These are phyloP conservation scores for Eimeria zaria DNA, from an alignment of 169 alveolate species.

Conservation along the genomic window DNA sequence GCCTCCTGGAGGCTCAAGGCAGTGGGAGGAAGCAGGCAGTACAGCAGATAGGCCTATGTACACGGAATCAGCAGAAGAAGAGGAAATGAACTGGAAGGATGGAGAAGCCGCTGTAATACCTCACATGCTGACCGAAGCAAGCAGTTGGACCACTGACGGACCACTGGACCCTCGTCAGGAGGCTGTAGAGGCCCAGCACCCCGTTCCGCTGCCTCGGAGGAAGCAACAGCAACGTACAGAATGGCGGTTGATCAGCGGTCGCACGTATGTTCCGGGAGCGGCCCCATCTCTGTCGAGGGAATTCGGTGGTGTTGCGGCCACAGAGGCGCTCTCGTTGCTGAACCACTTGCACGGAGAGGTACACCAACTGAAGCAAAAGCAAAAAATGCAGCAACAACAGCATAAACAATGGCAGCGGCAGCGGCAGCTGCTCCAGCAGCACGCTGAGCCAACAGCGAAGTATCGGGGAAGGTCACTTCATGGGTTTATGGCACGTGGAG, in stretches of 20 bases:
- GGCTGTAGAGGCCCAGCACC: neutral
- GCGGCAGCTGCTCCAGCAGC: neutral
- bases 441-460: neutral
- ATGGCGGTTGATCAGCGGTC: neutral
- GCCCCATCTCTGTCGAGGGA: neutral
- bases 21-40: neutral
- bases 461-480: neutral
- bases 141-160: neutral
- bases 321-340: neutral
- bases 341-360: constrained; percentile 31
- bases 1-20: neutral
- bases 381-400: constrained; percentile 1
- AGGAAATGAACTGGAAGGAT: neutral
- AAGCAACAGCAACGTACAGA: neutral
- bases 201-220: neutral
- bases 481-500: neutral
- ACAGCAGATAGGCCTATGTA: neutral
- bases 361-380: neutral
- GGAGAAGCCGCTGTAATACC: neutral
- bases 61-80: neutral
- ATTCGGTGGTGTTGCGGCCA: neutral
- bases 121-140: neutral
- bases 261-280: neutral
- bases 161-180: constrained; percentile 6
- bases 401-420: constrained; percentile 2